phyloP scores from a whole-genome alignment of 2,329 filamentous ascomycete genomes.

The Dactylellina parvicollis region DNA sequence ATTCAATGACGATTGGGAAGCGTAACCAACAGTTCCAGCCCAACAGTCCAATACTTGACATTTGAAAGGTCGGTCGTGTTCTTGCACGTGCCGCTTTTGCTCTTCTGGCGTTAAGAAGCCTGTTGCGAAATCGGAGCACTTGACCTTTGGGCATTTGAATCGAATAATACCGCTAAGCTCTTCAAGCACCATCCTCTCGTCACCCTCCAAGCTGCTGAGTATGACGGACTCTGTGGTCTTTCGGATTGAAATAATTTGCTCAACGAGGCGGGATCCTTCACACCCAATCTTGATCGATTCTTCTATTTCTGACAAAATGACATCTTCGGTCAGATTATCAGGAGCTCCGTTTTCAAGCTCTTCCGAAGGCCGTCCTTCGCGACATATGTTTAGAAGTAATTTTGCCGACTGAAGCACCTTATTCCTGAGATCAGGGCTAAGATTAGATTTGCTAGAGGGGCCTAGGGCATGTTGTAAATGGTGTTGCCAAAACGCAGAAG shows the following conservation, averaged over 20 bases:
- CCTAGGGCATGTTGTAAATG: background rate
- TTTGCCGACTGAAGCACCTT: background rate
- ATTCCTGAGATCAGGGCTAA: background rate
- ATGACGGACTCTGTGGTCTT: background rate
- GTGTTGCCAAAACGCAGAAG: conserved; percentile 3
- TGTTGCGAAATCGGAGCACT: background rate
- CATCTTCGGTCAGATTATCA: background rate
- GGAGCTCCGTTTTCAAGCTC: background rate
- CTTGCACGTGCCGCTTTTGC: background rate
- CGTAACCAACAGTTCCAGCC: background rate
- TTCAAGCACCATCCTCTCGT: background rate
- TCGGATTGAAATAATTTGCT: background rate
- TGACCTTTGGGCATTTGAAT: conserved; percentile 11
- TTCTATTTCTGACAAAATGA: too few species aligned
- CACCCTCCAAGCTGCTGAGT: background rate
- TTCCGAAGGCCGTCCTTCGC: too few species aligned
- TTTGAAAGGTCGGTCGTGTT: conserved; percentile 24
- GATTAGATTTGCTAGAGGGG: background rate
- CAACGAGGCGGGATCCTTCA: background rate
- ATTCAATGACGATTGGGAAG: background rate
- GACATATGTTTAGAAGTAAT: background rate
- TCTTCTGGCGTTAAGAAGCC: background rate
- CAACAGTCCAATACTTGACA: background rate
- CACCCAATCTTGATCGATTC: too few species aligned
- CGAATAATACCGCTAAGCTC: background rate